Percentiles rank a stretch among this genome's conserved stretches.
phyloP scores from a whole-genome alignment of 164 flowering plant genomes.

The Magnolia officinalis region DNA sequence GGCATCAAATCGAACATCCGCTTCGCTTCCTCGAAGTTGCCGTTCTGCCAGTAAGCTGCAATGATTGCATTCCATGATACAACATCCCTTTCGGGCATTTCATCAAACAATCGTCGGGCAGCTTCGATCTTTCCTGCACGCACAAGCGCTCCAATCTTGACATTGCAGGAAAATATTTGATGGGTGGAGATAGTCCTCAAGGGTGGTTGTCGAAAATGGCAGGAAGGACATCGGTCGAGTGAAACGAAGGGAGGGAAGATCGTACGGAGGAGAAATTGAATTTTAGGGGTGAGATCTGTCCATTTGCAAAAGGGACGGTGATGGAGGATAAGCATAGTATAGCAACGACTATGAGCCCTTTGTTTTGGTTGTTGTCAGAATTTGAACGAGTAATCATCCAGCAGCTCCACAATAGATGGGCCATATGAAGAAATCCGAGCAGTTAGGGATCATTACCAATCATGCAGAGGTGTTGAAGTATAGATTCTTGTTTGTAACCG shows the following conservation, averaged over 20 bases:
- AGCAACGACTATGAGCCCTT: not conserved
- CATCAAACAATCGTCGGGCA: constrained; percentile 45
- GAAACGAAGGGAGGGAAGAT: not conserved
- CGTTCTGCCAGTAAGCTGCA: constrained; percentile 46
- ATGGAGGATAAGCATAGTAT: not conserved
- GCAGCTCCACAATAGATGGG: no score
- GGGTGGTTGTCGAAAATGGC: not conserved
- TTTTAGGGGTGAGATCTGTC: not conserved
- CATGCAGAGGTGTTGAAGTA: no score
- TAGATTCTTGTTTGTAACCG: no score
- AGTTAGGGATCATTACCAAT: no score
- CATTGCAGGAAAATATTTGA: constrained; percentile 28
- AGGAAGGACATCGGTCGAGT: constrained; percentile 2
- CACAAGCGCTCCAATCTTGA: constrained; percentile 21
- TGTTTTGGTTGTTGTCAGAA: no score
- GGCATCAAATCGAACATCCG: constrained; percentile 41
- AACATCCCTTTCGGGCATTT: constrained; percentile 35
- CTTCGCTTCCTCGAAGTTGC: constrained; percentile 30
- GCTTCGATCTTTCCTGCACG: constrained; percentile 28
- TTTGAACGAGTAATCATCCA: no score
- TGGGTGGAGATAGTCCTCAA: constrained; percentile 21
- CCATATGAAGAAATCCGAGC: no score
- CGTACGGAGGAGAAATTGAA: constrained; percentile 9
- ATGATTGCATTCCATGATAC: constrained; percentile 44
- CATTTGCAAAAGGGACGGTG: not conserved